A percentile compares a stretch with the other conserved stretches of the same genome.
These are phyloP conservation scores for Vanrija humicola DNA, from an alignment of 1,284 basidiomycete species.

Conservation along the genomic window DNA sequence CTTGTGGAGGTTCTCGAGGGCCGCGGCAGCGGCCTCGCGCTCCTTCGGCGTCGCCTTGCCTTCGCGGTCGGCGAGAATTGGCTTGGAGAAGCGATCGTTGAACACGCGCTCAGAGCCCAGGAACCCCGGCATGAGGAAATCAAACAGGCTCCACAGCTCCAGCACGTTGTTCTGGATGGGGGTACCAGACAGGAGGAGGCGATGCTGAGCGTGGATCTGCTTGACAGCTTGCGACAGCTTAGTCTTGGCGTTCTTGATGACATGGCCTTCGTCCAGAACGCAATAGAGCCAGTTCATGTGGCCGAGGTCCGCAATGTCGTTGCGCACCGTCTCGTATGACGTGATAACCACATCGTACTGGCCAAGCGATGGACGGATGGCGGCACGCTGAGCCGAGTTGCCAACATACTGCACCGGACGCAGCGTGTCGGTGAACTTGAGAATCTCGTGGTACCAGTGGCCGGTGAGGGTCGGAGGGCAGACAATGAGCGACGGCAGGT, in stretches of 20 bases:
- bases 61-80: conserved; percentile 90
- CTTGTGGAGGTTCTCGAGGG: conserved; percentile 94
- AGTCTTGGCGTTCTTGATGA: conserved; percentile 98
- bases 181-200: conserved; percentile 91
- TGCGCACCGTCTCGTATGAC: conserved; percentile 95
- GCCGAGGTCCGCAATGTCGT: conserved; percentile 79
- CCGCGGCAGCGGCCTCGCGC: conserved; percentile 90
- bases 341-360: conserved; percentile 87
- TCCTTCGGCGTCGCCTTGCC: conserved; percentile 83
- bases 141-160: conserved; percentile 97
- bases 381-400: conserved; percentile 76
- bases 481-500: conserved; percentile 88
- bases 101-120: conserved; percentile 91
- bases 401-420: conserved; percentile 86
- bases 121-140: conserved; percentile 99
- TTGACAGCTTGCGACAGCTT: conserved; percentile 98
- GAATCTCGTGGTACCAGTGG: conserved; percentile 98
- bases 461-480: conserved; percentile 97
- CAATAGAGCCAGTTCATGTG: conserved; percentile 88
- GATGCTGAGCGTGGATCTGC: conserved; percentile 81
- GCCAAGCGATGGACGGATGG: conserved; percentile 62
- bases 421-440: conserved; percentile 78
- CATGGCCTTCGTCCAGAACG: conserved; percentile 95
- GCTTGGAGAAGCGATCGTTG: conserved; percentile 93
- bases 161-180: conserved; percentile 99